These are phyloP conservation scores for Argentina anserina DNA, from an alignment of 306 rosid genomes.

Conservation along the genomic window DNA sequence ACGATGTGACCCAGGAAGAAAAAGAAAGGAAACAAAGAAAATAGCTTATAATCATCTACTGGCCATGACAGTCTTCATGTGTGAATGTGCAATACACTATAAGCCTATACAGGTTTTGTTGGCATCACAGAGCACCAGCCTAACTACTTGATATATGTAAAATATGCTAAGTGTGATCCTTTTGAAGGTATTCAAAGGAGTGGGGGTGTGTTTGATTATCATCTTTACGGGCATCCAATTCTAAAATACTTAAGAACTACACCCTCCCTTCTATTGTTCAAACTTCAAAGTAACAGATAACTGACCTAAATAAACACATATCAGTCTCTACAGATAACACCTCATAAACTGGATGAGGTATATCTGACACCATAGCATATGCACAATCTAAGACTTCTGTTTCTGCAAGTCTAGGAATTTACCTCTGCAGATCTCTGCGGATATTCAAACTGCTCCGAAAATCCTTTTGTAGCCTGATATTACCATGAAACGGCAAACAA, in stretches of 20 bases:
- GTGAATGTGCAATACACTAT: not conserved
- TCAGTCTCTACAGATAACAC: not conserved
- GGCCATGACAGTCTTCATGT: not conserved
- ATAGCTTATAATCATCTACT: not conserved
- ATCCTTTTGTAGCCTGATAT: conserved; percentile 59
- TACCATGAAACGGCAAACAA: conserved; percentile 20
- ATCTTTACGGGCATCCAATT: not conserved
- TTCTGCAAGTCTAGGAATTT: conserved; percentile 3
- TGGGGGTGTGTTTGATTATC: not conserved
- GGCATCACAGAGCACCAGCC: not conserved
- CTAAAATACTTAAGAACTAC: not conserved
- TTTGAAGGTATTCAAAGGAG: not conserved
- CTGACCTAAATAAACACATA: not conserved
- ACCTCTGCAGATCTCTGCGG: conserved; percentile 80
- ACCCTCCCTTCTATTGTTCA: not conserved
- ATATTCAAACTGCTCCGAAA: conserved; percentile 42
- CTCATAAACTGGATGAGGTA: not conserved
- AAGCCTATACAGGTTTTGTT: not conserved
- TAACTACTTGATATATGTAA: not conserved
- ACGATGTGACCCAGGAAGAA: not conserved
- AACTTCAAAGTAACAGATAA: not conserved
- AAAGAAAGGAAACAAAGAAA: not conserved
- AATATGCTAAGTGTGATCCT: not conserved
- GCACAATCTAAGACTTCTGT: not conserved
- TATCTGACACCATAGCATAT: not conserved